phyloP scores from a whole-genome alignment of 179 eudicot species.

The Patellifolia procumbens region DNA sequence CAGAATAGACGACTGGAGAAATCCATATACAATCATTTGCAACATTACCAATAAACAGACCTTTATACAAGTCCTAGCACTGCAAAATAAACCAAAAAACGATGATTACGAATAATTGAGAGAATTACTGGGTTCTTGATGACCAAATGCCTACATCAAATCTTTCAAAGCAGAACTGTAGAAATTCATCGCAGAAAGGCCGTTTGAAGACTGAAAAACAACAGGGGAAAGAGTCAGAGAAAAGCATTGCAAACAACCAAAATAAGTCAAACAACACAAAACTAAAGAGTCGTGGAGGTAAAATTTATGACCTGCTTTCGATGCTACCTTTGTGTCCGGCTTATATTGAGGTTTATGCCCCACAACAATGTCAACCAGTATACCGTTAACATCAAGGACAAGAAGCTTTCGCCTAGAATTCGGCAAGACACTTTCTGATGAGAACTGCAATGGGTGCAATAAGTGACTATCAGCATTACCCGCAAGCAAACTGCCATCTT shows the following conservation, averaged over 20 bases:
- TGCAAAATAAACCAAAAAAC: no score
- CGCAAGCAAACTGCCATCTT: conserved; percentile 18
- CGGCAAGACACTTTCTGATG: conserved; percentile 16
- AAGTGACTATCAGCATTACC: conserved; percentile 6
- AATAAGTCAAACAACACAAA: conserved; percentile 8
- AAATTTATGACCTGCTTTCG: conserved; percentile 54
- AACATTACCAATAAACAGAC: no score
- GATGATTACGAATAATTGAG: no score
- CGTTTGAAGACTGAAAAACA: conserved; percentile 73
- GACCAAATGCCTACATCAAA: conserved; percentile 80
- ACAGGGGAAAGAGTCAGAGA: neutral
- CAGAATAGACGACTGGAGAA: neutral
- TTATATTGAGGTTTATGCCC: conserved; percentile 26
- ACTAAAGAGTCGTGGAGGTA: neutral
- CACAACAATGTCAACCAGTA: conserved; percentile 61
- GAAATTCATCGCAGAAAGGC: conserved; percentile 70
- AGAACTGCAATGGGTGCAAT: conserved; percentile 12
- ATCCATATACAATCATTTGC: neutral
- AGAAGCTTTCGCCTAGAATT: conserved; percentile 57
- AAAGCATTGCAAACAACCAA: neutral
- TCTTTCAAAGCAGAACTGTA: conserved; percentile 67
- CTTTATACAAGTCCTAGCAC: no score
- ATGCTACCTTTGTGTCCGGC: conserved; percentile 46
- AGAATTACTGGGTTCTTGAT: conserved; percentile 58
- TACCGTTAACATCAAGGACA: conserved; percentile 80